Conservation (phyloP, 2,329 filamentous ascomycete species). For the Diplocarpon rosae region DNA sequence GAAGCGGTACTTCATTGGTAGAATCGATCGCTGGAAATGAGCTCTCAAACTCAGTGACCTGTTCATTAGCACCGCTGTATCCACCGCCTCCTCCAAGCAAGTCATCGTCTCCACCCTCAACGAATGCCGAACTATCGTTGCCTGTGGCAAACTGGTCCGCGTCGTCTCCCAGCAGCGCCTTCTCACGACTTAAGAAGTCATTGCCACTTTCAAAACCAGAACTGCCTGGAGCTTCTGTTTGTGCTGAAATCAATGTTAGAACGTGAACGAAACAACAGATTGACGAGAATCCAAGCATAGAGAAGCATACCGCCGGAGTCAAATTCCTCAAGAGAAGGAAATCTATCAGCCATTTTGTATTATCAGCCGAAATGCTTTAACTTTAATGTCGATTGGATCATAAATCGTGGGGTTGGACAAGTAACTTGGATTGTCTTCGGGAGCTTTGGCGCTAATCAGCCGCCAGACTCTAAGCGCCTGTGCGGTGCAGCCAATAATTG, state of each 20-base stretch:
- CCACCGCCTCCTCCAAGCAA: conserved; percentile 54
- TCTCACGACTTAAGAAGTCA: conserved; percentile 87
- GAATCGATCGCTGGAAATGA: conserved; percentile 74
- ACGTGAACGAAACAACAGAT: conserved; percentile 2
- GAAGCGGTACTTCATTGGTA: conserved; percentile 51
- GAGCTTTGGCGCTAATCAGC: background rate
- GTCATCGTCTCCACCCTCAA: conserved; percentile 58
- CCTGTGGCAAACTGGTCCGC: conserved; percentile 78
- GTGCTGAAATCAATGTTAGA: conserved; percentile 38
- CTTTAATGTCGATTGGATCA: conserved; percentile 4
- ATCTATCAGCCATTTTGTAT: conserved; percentile 43
- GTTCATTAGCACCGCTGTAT: conserved; percentile 25
- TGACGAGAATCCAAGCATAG: background rate
- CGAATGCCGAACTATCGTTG: conserved; percentile 56
- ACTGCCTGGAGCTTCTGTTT: conserved; percentile 46
- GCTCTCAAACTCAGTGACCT: conserved; percentile 57
- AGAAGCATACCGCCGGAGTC: conserved; percentile 36
- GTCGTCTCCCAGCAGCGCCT: conserved; percentile 80
- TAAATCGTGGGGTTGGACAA: background rate
- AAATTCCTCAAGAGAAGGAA: conserved; percentile 49
- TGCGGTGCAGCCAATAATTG: no score
- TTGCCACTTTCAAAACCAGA: conserved; percentile 46
- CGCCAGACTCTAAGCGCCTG: background rate
- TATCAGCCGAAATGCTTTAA: conserved; percentile 3
- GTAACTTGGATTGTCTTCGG: no score